phyloP scores from a whole-genome alignment of 371 early-diverging fungal species.

The Quaeritorhiza haematococci region DNA sequence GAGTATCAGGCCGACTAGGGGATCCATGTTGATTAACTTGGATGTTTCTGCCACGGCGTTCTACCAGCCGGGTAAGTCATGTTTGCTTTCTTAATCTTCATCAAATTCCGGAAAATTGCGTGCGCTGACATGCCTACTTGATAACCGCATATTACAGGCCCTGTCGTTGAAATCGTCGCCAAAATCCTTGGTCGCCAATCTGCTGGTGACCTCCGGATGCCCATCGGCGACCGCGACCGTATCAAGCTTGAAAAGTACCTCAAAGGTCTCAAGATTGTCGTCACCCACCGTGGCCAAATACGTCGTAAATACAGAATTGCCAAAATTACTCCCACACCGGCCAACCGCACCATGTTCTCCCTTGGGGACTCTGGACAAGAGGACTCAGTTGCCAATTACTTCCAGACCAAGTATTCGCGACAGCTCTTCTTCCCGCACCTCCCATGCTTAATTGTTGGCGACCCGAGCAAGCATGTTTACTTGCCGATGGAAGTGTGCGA shows the following conservation, averaged over 20 bases:
- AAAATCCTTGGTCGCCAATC: slow-evolving; percentile 56
- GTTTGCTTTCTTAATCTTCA: too few species aligned
- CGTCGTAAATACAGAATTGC: slow-evolving; percentile 61
- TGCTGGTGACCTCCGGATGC: slow-evolving; percentile 56
- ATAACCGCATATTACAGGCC: too few species aligned
- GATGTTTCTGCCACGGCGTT: slow-evolving; percentile 84
- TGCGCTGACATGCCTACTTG: too few species aligned
- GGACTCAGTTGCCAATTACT: slow-evolving; percentile 71
- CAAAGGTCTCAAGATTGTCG: slow-evolving; percentile 63
- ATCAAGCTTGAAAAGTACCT: slow-evolving; percentile 60
- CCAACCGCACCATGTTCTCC: slow-evolving; percentile 62
- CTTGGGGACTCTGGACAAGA: slow-evolving; percentile 32
- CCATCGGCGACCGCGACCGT: slow-evolving; percentile 53
- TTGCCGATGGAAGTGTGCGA: slow-evolving; percentile 89
- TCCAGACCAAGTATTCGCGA: slow-evolving; percentile 58
- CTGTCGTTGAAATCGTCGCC: slow-evolving; percentile 44
- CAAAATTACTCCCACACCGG: slow-evolving; percentile 59
- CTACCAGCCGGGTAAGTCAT: slow-evolving; percentile 65
- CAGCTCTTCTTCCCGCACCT: slow-evolving; percentile 67
- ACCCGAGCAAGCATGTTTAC: slow-evolving; percentile 32
- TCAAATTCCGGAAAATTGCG: too few species aligned
- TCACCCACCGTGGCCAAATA: slow-evolving; percentile 67
- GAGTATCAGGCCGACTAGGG: slow-evolving; percentile 66
- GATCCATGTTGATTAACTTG: slow-evolving; percentile 71
- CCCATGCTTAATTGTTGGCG: slow-evolving; percentile 77